A percentile compares a stretch with the other conserved stretches of the same genome.
phyloP scores from a whole-genome alignment of 2,329 filamentous ascomycete species.

The Beauveria asiatica region DNA sequence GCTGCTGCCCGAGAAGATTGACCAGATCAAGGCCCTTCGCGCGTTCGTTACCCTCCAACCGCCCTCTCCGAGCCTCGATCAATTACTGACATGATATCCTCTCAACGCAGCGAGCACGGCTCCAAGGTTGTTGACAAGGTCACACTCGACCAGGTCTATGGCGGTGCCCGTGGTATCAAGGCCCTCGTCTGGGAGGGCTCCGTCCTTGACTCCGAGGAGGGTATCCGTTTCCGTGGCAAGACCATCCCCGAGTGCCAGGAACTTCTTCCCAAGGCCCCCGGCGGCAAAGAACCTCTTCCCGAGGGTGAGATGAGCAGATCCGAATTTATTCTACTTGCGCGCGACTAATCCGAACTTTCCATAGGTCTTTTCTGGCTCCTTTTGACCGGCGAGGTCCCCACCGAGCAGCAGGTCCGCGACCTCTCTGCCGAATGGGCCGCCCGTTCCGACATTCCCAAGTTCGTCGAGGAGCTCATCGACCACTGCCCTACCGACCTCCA shows the following conservation, averaged over 20 bases:
- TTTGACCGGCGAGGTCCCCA: constrained; percentile 93
- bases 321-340: neutral
- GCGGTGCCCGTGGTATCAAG: constrained; percentile 98
- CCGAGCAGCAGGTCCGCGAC: constrained; percentile 95
- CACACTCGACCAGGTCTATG: constrained; percentile 98
- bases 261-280: constrained; percentile 91
- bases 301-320: constrained; percentile 52
- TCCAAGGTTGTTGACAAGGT: constrained; percentile 95
- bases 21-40: constrained; percentile 97
- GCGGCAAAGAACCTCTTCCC: constrained; percentile 92
- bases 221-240: constrained; percentile 98
- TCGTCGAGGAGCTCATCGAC: constrained; percentile 98
- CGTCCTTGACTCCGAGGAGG: constrained; percentile 96
- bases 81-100: constrained; percentile 1
- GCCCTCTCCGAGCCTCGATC: neutral
- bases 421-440: constrained; percentile 98
- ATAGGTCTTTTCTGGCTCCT: constrained; percentile 98
- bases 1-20: constrained; percentile 89
- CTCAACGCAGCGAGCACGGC: constrained; percentile 69
- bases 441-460: constrained; percentile 93
- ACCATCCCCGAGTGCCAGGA: constrained; percentile 99
- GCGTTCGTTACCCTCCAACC: constrained; percentile 55
- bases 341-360: constrained; percentile 1
- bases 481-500: constrained; percentile 98
- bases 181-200: constrained; percentile 97